phyloP scores from a whole-genome alignment of 306 rosid species.

The Purshia tridentata region DNA sequence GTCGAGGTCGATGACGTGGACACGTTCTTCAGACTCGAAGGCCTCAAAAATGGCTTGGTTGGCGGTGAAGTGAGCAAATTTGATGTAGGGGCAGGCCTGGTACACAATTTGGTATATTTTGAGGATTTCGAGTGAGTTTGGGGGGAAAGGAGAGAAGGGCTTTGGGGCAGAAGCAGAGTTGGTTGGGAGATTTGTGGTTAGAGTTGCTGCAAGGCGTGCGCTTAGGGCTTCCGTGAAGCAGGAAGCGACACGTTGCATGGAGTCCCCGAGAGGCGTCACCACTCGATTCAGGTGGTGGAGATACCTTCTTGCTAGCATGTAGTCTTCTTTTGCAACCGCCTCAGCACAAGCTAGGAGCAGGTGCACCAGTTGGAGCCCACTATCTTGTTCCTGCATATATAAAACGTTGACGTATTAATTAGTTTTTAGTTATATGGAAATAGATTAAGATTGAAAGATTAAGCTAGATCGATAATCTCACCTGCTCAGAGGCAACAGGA shows the following conservation, averaged over 20 bases:
- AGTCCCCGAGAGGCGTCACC: constrained; percentile 74
- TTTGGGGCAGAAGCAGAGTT: constrained; percentile 5
- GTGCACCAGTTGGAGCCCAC: constrained; percentile 92
- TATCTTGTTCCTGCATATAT: constrained; percentile 68
- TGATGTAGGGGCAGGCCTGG: constrained; percentile 89
- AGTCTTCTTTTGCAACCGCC: constrained; percentile 87
- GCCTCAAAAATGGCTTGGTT: constrained; percentile 94
- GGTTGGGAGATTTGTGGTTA: constrained; percentile 27
- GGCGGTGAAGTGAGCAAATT: constrained; percentile 90
- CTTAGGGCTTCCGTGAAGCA: constrained; percentile 81
- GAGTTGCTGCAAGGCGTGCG: constrained; percentile 68
- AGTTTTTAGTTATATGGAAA: too few species aligned
- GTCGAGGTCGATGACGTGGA: constrained; percentile 80
- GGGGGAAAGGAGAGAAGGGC: constrained; percentile 47
- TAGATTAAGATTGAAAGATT: not conserved
- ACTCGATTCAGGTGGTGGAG: constrained; percentile 73
- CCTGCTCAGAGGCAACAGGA: constrained; percentile 62
- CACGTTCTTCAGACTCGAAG: constrained; percentile 75
- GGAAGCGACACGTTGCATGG: constrained; percentile 88
- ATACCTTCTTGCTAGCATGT: constrained; percentile 79
- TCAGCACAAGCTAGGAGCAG: constrained; percentile 91
- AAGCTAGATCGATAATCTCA: constrained; percentile 16
- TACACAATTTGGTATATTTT: constrained; percentile 83
- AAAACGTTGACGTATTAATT: too few species aligned
- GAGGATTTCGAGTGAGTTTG: constrained; percentile 74